phyloP scores from a whole-genome alignment of 768 basidiomycete species.

The Kwoniella botswanensis region DNA sequence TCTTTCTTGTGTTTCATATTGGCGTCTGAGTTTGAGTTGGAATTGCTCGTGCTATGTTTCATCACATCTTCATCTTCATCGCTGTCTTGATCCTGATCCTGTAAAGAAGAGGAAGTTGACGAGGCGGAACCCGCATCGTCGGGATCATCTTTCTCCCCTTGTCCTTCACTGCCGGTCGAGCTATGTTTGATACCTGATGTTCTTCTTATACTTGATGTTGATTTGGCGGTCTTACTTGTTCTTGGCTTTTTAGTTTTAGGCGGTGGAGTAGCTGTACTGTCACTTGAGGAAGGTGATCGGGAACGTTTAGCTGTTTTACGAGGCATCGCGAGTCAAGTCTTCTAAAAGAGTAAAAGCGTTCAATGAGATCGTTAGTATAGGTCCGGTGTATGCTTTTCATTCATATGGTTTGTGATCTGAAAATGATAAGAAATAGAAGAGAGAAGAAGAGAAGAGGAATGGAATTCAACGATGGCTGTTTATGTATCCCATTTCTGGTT shows the following conservation, averaged over 20 bases:
- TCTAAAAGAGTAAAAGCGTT: not conserved
- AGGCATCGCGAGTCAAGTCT: not conserved
- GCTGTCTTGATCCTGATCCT: not conserved
- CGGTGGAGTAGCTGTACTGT: not conserved
- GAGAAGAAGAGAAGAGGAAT: not conserved
- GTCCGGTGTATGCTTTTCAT: not conserved
- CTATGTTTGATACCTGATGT: not conserved
- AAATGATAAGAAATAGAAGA: not conserved
- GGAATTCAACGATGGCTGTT: not conserved
- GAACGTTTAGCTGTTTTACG: conserved; percentile 4
- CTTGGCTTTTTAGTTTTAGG: conserved; percentile 1
- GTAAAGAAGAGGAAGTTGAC: not conserved
- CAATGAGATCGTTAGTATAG: not conserved
- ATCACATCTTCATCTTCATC: not conserved
- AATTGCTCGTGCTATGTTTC: not conserved
- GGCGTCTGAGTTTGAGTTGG: too few relatives aligned
- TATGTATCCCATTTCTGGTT: not conserved
- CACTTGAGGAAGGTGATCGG: not conserved
- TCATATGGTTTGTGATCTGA: not conserved
- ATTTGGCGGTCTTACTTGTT: not conserved
- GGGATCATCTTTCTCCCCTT: not conserved
- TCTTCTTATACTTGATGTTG: not conserved
- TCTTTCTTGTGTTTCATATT: not conserved
- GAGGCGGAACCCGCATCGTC: not conserved
- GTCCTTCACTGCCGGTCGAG: not conserved